phyloP scores from a whole-genome alignment of 2,329 filamentous ascomycete species.

The Xylaria sp. region DNA sequence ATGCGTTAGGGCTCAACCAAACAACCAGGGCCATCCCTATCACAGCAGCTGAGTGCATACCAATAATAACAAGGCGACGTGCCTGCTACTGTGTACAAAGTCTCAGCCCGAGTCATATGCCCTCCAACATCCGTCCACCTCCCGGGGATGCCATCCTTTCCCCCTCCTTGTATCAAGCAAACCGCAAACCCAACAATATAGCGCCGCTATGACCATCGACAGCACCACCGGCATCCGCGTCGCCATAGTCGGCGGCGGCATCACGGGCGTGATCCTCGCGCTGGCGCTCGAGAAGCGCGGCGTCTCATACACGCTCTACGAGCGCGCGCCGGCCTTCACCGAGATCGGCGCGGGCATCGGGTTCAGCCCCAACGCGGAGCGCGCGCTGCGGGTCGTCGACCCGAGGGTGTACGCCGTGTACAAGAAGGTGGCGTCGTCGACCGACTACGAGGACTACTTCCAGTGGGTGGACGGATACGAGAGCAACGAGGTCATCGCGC shows the following conservation, averaged over 20 bases:
- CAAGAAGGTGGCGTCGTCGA: conserved; percentile 40
- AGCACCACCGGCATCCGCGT: conserved; percentile 37
- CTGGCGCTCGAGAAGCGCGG: conserved; percentile 52
- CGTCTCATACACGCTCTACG: conserved; percentile 53
- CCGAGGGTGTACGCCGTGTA: conserved; percentile 44
- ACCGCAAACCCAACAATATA: not conserved
- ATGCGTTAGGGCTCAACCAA: not conserved
- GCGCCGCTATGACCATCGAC: conserved; percentile 7
- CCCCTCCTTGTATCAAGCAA: no score
- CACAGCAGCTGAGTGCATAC: not conserved
- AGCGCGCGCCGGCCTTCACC: conserved; percentile 49
- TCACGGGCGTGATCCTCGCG: conserved; percentile 55
- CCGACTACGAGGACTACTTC: conserved; percentile 45
- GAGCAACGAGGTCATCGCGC: conserved; percentile 41
- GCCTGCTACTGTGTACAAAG: not conserved
- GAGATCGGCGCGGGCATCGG: conserved; percentile 59
- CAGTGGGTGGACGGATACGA: conserved; percentile 48
- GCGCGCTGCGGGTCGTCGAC: conserved; percentile 49
- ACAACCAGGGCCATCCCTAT: not conserved
- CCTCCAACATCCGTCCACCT: not conserved
- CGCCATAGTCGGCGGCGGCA: conserved; percentile 58
- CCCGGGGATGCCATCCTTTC: no score
- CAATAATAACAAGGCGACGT: not conserved
- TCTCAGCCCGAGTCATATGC: not conserved
- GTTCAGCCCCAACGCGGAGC: conserved; percentile 57